phyloP scores from a whole-genome alignment of 2,329 filamentous ascomycete genomes.

The Anthostomella pinea region DNA sequence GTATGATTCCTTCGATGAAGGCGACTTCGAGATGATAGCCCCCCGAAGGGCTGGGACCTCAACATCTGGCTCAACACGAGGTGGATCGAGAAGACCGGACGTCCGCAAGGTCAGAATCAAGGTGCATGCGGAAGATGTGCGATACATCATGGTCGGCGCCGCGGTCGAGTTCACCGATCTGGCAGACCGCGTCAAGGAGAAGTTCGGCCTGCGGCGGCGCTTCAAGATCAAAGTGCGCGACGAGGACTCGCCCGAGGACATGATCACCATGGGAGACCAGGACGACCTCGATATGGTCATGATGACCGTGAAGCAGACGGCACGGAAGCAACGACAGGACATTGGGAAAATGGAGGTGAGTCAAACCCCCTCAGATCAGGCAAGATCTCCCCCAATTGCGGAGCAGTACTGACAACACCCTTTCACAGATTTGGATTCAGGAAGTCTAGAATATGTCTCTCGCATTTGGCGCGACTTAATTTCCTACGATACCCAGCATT shows the following conservation, averaged over 20 bases:
- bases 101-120: slow-evolving; percentile 84
- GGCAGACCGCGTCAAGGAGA: slow-evolving; percentile 75
- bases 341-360: slow-evolving; percentile 95
- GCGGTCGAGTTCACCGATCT: slow-evolving; percentile 75
- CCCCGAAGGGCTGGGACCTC: slow-evolving; percentile 47
- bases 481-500: slow-evolving; percentile 34
- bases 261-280: slow-evolving; percentile 96
- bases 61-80: slow-evolving; percentile 47
- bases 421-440: slow-evolving; percentile 46
- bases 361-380: slow-evolving; percentile 16
- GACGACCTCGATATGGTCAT: slow-evolving; percentile 93
- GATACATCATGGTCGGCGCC: slow-evolving; percentile 83
- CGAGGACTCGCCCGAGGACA: slow-evolving; percentile 76
- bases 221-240: slow-evolving; percentile 90
- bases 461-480: slow-evolving; percentile 25
- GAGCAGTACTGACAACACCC: slow-evolving; percentile 22
- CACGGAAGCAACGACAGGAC: slow-evolving; percentile 71
- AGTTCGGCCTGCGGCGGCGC: slow-evolving; percentile 73
- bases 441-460: slow-evolving; percentile 38
- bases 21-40: slow-evolving; percentile 76
- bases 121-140: slow-evolving; percentile 85
- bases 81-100: slow-evolving; percentile 60
- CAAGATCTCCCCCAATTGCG: too few relatives aligned
- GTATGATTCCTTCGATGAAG: slow-evolving; percentile 71
- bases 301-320: slow-evolving; percentile 62